Evolutionary conservation across 2,329 filamentous ascomycete species (phyloP).

Genomic region (Fusarium oligoseptatum): DNA sequence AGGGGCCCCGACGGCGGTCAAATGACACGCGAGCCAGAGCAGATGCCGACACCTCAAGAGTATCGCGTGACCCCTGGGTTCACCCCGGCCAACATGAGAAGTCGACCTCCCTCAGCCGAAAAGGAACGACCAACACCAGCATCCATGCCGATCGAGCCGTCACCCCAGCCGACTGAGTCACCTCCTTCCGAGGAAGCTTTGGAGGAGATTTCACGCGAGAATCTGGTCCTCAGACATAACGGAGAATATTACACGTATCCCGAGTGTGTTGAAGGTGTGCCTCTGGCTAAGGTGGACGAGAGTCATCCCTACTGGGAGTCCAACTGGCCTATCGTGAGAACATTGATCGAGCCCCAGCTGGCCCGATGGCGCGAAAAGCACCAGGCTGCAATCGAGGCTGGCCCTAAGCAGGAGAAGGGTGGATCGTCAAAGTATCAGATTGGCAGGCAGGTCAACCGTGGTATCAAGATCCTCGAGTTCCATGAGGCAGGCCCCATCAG

Average conservation of each 20-base stretch:
- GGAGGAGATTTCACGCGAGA: conserved; percentile 59
- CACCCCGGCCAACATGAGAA: conserved; percentile 49
- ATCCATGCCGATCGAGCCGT: conserved; percentile 43
- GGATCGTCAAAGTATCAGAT: conserved; percentile 65
- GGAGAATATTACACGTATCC: conserved; percentile 65
- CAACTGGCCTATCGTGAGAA: conserved; percentile 63
- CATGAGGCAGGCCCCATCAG: conserved; percentile 64
- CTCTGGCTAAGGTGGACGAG: conserved; percentile 63
- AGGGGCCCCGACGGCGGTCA: conserved; percentile 27
- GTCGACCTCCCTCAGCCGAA: conserved; percentile 45
- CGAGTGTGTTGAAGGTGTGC: conserved; percentile 65
- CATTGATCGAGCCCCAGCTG: conserved; percentile 58
- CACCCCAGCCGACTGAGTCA: conserved; percentile 43
- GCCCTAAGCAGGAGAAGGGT: conserved; percentile 50
- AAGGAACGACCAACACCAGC: conserved; percentile 48
- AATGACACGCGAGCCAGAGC: conserved; percentile 39
- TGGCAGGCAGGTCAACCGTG: conserved; percentile 69
- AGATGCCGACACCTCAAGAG: conserved; percentile 46
- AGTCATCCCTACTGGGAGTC: conserved; percentile 69
- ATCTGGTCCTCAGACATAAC: conserved; percentile 62
- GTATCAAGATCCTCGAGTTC: conserved; percentile 65
- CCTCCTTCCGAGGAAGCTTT: conserved; percentile 18
- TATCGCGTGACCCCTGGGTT: conserved; percentile 46
- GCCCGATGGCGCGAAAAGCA: conserved; percentile 64
- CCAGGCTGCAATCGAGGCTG: conserved; percentile 52